Percentiles rank a stretch among this genome's conserved stretches.
Evolutionary conservation across 768 basidiomycete species (phyloP).

Genomic region (Lyophyllum shimeji): DNA sequence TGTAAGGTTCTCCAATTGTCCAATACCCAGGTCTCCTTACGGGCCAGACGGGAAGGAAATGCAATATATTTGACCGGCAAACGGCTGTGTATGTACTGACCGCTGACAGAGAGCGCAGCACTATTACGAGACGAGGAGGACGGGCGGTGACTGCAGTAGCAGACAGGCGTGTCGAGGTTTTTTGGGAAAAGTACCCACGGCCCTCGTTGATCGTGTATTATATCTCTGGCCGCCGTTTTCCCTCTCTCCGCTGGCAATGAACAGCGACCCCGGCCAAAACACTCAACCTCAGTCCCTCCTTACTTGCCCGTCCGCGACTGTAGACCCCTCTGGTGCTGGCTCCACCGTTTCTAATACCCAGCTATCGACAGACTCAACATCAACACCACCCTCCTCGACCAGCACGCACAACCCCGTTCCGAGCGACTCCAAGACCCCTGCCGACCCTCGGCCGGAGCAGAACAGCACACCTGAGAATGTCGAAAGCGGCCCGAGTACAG

Average conservation of each 20-base stretch:
- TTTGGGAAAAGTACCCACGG: slow-evolving; percentile 40
- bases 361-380: slow-evolving; percentile 15
- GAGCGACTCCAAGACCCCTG: slow-evolving; percentile 7
- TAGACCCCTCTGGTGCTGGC: slow-evolving; percentile 29
- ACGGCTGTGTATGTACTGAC: background rate
- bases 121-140: background rate
- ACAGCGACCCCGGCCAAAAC: slow-evolving; percentile 36
- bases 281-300: slow-evolving; percentile 28
- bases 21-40: background rate
- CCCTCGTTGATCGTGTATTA: slow-evolving; percentile 30
- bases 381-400: slow-evolving; percentile 12
- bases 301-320: slow-evolving; percentile 24
- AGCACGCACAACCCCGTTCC: slow-evolving; percentile 8
- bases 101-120: slow-evolving; percentile 6
- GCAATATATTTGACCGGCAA: background rate
- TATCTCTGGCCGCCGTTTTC: slow-evolving; percentile 22
- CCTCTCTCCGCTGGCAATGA: slow-evolving; percentile 41
- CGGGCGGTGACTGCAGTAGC: background rate
- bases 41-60: background rate
- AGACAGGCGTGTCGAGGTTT: slow-evolving; percentile 15
- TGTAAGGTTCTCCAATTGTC: slow-evolving; percentile 12
- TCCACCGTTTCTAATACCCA: slow-evolving; percentile 20
- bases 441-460: slow-evolving; percentile 4
- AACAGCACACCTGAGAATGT: background rate
- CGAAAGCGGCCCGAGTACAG: background rate